Evolutionary conservation across 805 yeast genomes (phyloP), one percentile per base, ranked within the genome.

Genomic region (Saccharomycopsis sp.): DNA sequence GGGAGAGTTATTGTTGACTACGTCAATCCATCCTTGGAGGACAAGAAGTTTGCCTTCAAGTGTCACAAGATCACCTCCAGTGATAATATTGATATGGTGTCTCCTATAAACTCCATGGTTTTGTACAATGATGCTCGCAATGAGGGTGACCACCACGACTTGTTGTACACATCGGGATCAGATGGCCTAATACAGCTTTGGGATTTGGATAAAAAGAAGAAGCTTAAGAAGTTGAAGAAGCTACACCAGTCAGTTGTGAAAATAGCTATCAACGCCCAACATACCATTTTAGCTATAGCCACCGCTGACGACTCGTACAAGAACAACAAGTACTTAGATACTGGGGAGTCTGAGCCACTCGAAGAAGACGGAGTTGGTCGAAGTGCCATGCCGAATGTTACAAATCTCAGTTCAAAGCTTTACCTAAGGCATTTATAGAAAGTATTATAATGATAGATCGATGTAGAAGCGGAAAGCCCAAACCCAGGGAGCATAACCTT

Each of bases 261-360:
- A 34, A 17, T 34, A 30, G 34, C 32, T 4, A 21, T 39, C 17
- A 27, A 25, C 15, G 27, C 4, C 25, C 21, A 3, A 29, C 25
- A 25, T 5, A 9, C 9, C 20, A 20, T 58, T 22, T 49, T 73
- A 25, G 68, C 68, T 1, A 60, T 70, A 13, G 77, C 71, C 1
- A 61, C 70, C 3, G 65, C 73, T 13, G 73, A 71, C 45, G 79
- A 73, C 50, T 54, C 66, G 0, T 71, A 62, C 54, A 68, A 68
- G 48, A 67, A 46, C 30, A 46, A 43, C 19, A 23, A 38, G 21
- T 36, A 39, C 18, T 36, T 46, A 26, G 38, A 42, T 29, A 39
- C 20, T 15, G 42, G 41, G 6, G 10, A 13, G 10, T 12, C 20
- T 4, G 16, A 12, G 16, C 10, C 17, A 32, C n/a, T 17, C 21